Base-by-base conservation (phyloP, 371 early-diverging fungal genomes). In the Batrachochytrium dendrobatidis region DNA sequence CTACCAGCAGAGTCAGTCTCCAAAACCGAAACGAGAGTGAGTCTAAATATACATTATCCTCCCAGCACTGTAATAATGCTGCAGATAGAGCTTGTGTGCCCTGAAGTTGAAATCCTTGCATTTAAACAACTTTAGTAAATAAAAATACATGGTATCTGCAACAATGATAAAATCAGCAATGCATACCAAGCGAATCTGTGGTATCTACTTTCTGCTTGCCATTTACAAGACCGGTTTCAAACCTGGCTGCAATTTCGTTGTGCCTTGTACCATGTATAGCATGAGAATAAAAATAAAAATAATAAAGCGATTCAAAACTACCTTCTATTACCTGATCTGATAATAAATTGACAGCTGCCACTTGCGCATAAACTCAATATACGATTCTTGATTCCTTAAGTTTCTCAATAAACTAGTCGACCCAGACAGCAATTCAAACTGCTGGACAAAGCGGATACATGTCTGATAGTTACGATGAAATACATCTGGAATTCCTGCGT, bases 261-360 rank as follows among this genome's bases (percentile, higher is more conserved):
- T 53, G 32, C 32, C 33, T 53, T 20, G 20, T 15, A n/a, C 2
- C 25, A 26, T 26, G 6, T 3, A 49, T 7, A 31, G 2, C 50
- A 49, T 5, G 17, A 49, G 3, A 12, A 18, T 18, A 3, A 5
- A 24, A 3, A 45, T 8, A 26, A 49, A 18, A 8, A 22, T 46
- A 8, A 28, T 24, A 6, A 4, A 51, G 8, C 8, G 18, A 8
- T 4, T 28, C 6, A 18, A 17, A 4, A 22, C 4, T 4, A 6
- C n/a, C n/a, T 22, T 59, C 34, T 30, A 50, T 25, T 69, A 83
- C 75, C 89, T 66, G 6, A 89, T 68, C 61, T 84, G 85, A 59
- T 85, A 89, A 56, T 91, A 91, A 1, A 86, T 82, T 0, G 78
- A 67, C 0, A 88, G 68, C 49, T 89, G 85, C 88, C 89, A 88